phyloP scores from a whole-genome alignment of 495 filamentous ascomycete genomes.

The Trichodelitschia bisporula region DNA sequence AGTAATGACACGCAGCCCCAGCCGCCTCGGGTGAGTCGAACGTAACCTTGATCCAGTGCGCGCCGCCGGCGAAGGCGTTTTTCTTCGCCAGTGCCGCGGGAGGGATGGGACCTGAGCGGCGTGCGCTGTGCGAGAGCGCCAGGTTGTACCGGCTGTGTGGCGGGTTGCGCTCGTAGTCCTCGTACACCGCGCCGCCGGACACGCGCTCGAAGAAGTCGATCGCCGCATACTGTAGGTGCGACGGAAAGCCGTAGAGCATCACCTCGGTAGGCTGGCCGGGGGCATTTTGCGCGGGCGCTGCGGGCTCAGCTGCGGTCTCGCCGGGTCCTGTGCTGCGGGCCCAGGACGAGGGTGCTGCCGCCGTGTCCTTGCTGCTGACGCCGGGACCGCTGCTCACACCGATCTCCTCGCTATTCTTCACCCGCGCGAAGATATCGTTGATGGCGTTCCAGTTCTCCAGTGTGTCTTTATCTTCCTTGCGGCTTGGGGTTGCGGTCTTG shows the following conservation, averaged over 20 bases:
- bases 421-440: conserved; percentile 10
- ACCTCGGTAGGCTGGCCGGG: conserved; percentile 49
- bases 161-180: conserved; percentile 63
- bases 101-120: conserved; percentile 33
- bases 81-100: conserved; percentile 46
- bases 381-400: too few species aligned
- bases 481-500: conserved; percentile 30
- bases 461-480: conserved; percentile 30
- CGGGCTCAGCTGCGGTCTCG: too few species aligned
- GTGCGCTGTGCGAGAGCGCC: conserved; percentile 20
- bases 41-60: conserved; percentile 82
- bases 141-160: conserved; percentile 41
- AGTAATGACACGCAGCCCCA: conserved; percentile 46
- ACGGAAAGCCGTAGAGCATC: conserved; percentile 59
- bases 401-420: too few species aligned
- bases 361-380: too few species aligned
- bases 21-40: conserved; percentile 65
- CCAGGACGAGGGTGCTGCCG: too few species aligned
- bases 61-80: conserved; percentile 48
- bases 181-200: conserved; percentile 48
- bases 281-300: conserved; percentile 9
- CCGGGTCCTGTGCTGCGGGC: too few species aligned
- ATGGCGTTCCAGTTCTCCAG: conserved; percentile 14
- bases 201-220: conserved; percentile 67
- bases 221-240: conserved; percentile 53